Base-by-base conservation (phyloP, 2,329 filamentous ascomycete genomes). In the Tolypocladium tundrense region DNA sequence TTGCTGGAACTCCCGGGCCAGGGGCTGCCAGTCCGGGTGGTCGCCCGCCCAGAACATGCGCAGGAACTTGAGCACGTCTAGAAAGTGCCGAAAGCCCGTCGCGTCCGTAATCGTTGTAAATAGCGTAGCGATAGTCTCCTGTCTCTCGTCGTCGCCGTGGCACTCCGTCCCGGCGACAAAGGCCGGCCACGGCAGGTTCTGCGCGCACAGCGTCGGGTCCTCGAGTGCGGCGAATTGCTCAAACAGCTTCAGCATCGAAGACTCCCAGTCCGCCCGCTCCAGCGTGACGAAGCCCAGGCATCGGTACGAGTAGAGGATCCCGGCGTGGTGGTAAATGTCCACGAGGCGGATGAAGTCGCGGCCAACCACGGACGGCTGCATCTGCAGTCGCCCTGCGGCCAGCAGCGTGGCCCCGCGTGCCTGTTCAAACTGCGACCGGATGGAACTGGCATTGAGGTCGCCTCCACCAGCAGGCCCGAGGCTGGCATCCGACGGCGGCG, bases 131-230 rank as follows among this genome's bases (percentile, higher is more conserved):
- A 68, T 60, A 2, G 57, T 59, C 24, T 60, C 51, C 39, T 67
- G 66, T 19, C 61, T 59, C n/a, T 42, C 57, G 31, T 41, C 56
- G 31, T 67, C 57, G 3, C 61, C 64, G 48, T 67, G 58, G n/a
- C 62, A 64, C 52, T 66, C 67, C 7, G 62, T 64, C 0, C 68
- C 68, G 1, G 67, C 67, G 10, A 70, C 63, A 40, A 70, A 69
- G 5, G 63, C 60, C 1, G 68, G 67, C 68, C 68, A 70, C 0
- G 67, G 64, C 27, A 70, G 59, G 50, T 69, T 70, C 39, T 69
- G 68, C 4, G 66, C 60, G 57, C 64, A 68, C 7, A 62, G 45
- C 6, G 62, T 58, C 6, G 59, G 51, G 7, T 67, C 62, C 40
- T 67, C 64, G n/a, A 69, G 60, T 8, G 60, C 57, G 0, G 55